phyloP scores from a whole-genome alignment of 1,284 basidiomycete genomes.

The Coniferiporia sulphurascens region DNA sequence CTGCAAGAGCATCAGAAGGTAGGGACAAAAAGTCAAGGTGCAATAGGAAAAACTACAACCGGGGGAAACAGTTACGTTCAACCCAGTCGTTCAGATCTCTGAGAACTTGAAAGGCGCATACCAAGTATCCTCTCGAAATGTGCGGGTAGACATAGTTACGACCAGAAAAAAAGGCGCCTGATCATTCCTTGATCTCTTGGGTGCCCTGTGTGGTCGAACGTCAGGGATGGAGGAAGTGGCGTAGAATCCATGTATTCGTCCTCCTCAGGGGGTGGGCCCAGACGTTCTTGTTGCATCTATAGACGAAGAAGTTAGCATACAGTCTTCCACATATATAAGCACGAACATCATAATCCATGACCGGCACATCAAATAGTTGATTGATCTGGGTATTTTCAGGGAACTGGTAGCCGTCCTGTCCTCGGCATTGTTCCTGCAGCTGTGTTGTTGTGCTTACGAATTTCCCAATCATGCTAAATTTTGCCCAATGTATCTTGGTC shows the following conservation, averaged over 20 bases:
- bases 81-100: too few species aligned
- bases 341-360: slow-evolving; percentile 63
- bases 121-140: not conserved
- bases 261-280: slow-evolving; percentile 13
- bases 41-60: not conserved
- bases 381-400: slow-evolving; percentile 45
- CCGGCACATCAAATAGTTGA: slow-evolving; percentile 41
- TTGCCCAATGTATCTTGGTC: slow-evolving; percentile 76
- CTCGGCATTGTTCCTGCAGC: slow-evolving; percentile 68
- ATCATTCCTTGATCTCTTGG: slow-evolving; percentile 8
- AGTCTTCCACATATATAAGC: not conserved
- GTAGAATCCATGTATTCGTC: slow-evolving; percentile 9
- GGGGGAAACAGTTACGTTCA: not conserved
- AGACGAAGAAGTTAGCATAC: not conserved
- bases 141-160: not conserved
- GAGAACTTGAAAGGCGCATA: not conserved
- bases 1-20: not conserved
- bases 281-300: slow-evolving; percentile 17
- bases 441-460: slow-evolving; percentile 67
- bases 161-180: slow-evolving; percentile 18
- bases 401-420: slow-evolving; percentile 54
- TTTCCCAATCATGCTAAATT: slow-evolving; percentile 79
- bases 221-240: slow-evolving; percentile 5
- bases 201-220: slow-evolving; percentile 9
- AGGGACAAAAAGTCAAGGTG: not conserved